phyloP scores from a whole-genome alignment of 345 rosid species.

The Excoecaria agallocha region DNA sequence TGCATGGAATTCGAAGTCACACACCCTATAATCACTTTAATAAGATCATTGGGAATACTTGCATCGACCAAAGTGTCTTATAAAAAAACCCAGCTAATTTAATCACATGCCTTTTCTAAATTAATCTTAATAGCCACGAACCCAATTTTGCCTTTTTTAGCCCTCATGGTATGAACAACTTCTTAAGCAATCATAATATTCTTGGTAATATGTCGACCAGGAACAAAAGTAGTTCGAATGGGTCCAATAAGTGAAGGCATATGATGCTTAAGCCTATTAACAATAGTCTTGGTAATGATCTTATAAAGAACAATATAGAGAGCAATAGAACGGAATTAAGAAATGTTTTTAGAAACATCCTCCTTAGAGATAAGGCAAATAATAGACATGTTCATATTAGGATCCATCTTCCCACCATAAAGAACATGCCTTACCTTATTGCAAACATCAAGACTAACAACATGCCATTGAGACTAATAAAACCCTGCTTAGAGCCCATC shows the following conservation, averaged over 20 bases:
- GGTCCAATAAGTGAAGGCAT: no score
- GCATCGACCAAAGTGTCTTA: background rate
- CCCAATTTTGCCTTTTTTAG: background rate
- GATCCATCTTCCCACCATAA: background rate
- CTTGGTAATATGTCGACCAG: background rate
- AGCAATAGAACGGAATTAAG: no score
- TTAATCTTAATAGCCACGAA: background rate
- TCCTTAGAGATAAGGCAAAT: no score
- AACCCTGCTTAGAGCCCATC: no score
- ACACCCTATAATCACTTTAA: background rate
- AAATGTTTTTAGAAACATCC: background rate
- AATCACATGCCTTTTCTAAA: constrained; percentile 17
- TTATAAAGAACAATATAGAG: no score
- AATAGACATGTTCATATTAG: no score
- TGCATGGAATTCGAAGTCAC: background rate
- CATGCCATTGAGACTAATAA: no score
- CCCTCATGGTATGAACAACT: background rate
- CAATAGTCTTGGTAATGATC: no score
- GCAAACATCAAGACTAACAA: no score
- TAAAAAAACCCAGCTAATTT: background rate
- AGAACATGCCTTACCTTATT: no score
- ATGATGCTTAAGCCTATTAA: no score
- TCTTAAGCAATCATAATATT: no score
- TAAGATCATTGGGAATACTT: background rate
- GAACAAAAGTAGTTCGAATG: background rate